Evolutionary conservation across 164 flowering plant genomes (phyloP).

Genomic region (Hamamelis virginiana): DNA sequence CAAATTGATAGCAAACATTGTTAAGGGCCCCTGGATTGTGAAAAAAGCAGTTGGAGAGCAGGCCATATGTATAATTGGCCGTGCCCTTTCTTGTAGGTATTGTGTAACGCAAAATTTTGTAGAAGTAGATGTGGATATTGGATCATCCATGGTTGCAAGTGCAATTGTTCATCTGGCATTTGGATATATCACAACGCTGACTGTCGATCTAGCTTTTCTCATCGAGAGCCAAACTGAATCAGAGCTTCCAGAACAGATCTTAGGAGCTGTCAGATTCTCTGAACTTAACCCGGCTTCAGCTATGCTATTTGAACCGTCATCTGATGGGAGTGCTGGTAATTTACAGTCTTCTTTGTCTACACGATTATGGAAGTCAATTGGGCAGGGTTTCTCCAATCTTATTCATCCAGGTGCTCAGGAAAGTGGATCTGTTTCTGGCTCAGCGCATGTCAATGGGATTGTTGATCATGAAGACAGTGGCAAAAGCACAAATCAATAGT

Average conservation of each 20-base stretch:
- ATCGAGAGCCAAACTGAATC: constrained; percentile 76
- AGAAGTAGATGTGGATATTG: constrained; percentile 86
- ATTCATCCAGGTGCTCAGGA: constrained; percentile 58
- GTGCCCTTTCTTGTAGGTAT: constrained; percentile 80
- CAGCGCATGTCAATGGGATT: constrained; percentile 35
- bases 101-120: constrained; percentile 46
- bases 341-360: constrained; percentile 47
- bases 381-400: constrained; percentile 70
- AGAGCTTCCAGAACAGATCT: constrained; percentile 80
- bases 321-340: constrained; percentile 25
- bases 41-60: constrained; percentile 93
- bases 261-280: constrained; percentile 87
- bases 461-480: constrained; percentile 28
- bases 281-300: constrained; percentile 77
- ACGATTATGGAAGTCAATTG: constrained; percentile 74
- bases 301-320: constrained; percentile 35
- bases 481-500: constrained; percentile 38
- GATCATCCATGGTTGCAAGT: constrained; percentile 89
- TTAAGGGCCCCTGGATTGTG: constrained; percentile 93
- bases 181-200: constrained; percentile 76
- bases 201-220: constrained; percentile 88
- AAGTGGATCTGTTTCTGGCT: constrained; percentile 25
- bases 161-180: constrained; percentile 92
- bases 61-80: constrained; percentile 85
- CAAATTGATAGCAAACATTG: constrained; percentile 88